A percentile compares a stretch with the other conserved stretches of the same genome.
Conservation (phyloP, 2,329 filamentous ascomycete genomes). For the Lojkania enalia region DNA sequence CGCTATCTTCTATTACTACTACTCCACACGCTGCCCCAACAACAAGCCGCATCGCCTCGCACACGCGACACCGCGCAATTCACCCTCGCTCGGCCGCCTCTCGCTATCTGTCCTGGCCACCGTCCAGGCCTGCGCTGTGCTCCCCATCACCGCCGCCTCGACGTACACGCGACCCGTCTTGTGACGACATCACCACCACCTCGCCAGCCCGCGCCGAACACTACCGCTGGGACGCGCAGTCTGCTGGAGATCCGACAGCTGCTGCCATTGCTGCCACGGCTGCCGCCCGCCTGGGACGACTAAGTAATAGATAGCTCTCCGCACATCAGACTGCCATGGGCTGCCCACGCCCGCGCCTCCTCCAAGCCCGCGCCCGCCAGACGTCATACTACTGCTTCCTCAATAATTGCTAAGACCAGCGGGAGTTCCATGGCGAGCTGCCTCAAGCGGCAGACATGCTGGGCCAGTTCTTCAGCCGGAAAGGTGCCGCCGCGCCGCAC, state of each 20-base stretch:
- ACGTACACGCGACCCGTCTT: slow-evolving; percentile 6
- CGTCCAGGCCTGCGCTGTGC: slow-evolving; percentile 4
- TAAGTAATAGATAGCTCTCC: too few species aligned
- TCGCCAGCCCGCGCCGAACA: background rate
- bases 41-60: slow-evolving; percentile 3
- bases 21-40: slow-evolving; percentile 3
- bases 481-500: slow-evolving; percentile 28
- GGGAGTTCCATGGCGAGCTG: slow-evolving; percentile 11
- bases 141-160: slow-evolving; percentile 1
- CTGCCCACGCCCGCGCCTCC: slow-evolving; percentile 23
- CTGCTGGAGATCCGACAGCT: background rate
- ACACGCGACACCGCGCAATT: slow-evolving; percentile 14
- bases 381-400: slow-evolving; percentile 20
- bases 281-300: too few species aligned
- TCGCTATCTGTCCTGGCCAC: slow-evolving; percentile 7
- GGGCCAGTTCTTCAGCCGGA: slow-evolving; percentile 46
- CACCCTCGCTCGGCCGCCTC: slow-evolving; percentile 3
- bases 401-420: slow-evolving; percentile 16
- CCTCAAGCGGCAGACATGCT: slow-evolving; percentile 36
- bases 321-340: slow-evolving; percentile 30
- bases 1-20: too few species aligned
- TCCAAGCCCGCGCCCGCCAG: slow-evolving; percentile 26
- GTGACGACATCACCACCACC: slow-evolving; percentile 14
- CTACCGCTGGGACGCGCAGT: slow-evolving; percentile 1
- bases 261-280: background rate